These are phyloP conservation scores for Ophiostoma fasciatum DNA, from an alignment of 2,329 filamentous ascomycete genomes.

Conservation along the genomic window DNA sequence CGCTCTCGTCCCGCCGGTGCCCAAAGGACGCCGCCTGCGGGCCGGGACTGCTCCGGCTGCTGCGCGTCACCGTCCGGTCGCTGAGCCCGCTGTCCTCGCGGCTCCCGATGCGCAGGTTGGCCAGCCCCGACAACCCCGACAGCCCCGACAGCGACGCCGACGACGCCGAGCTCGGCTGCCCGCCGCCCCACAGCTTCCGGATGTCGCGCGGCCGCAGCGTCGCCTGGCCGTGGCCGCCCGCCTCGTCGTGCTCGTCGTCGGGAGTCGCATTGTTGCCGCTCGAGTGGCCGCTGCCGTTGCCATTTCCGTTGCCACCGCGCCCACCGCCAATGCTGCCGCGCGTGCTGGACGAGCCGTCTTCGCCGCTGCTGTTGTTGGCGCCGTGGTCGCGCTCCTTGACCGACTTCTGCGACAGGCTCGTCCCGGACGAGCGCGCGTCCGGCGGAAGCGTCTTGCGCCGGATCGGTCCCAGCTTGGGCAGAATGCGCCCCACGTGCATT, in stretches of 20 bases:
- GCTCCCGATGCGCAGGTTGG: background rate
- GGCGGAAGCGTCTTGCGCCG: conserved; percentile 6
- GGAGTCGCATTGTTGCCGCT: conserved; percentile 7
- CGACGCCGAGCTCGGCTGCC: background rate
- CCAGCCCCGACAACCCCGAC: background rate
- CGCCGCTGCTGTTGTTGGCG: background rate
- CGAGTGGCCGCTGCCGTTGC: conserved; percentile 1
- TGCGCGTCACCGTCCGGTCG: conserved; percentile 8
- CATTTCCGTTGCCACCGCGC: too few relatives aligned
- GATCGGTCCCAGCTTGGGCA: conserved; percentile 5
- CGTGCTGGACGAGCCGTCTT: too few relatives aligned
- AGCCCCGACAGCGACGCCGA: background rate
- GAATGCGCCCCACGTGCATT: conserved; percentile 3
- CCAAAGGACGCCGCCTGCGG: background rate
- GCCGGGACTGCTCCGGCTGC: conserved; percentile 6
- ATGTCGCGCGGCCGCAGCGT: conserved; percentile 32
- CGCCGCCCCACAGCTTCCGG: conserved; percentile 18
- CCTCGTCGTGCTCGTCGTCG: conserved; percentile 19
- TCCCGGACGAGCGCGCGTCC: background rate
- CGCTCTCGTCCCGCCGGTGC: conserved; percentile 3
- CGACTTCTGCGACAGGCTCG: too few relatives aligned
- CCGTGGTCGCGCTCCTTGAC: too few relatives aligned
- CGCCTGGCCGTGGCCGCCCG: conserved; percentile 18
- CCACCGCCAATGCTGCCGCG: too few relatives aligned
- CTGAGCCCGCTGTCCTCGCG: conserved; percentile 10